Percentiles rank a stretch among this genome's conserved stretches.
These are phyloP conservation scores for Aphanomyces cochlioides DNA, from an alignment of 352 stramenopile genomes.

Conservation along the genomic window DNA sequence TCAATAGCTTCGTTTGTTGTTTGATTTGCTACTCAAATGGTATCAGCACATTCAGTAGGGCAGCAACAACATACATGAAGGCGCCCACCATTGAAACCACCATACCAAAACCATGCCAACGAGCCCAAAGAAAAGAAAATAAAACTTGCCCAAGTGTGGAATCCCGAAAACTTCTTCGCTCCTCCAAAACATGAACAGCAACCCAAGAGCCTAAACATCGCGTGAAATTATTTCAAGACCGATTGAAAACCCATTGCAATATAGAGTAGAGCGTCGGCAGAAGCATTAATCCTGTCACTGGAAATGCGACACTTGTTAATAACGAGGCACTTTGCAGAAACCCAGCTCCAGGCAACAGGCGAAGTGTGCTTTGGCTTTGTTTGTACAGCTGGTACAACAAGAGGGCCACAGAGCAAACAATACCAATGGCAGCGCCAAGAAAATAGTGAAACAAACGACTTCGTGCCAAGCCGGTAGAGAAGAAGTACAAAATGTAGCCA, in stretches of 20 bases:
- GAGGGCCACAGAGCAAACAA: slow-evolving; percentile 73
- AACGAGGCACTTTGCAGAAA: slow-evolving; percentile 66
- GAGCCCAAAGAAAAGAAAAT: slow-evolving; percentile 75
- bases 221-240: background rate
- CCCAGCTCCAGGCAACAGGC: slow-evolving; percentile 65
- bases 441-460: slow-evolving; percentile 79
- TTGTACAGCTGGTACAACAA: slow-evolving; percentile 77
- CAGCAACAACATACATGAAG: slow-evolving; percentile 38
- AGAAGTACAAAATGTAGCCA: slow-evolving; percentile 66
- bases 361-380: slow-evolving; percentile 61
- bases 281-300: slow-evolving; percentile 71
- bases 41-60: no score
- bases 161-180: slow-evolving; percentile 67
- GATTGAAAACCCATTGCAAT: slow-evolving; percentile 39
- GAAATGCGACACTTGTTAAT: slow-evolving; percentile 63
- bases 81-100: slow-evolving; percentile 79
- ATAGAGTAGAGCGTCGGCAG: slow-evolving; percentile 70
- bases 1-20: slow-evolving; percentile 12
- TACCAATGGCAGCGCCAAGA: slow-evolving; percentile 56
- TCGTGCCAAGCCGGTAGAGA: slow-evolving; percentile 51
- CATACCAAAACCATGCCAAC: slow-evolving; percentile 70
- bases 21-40: slow-evolving; percentile 8
- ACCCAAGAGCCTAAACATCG: slow-evolving; percentile 43
- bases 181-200: slow-evolving; percentile 53
- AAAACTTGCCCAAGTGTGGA: slow-evolving; percentile 81